phyloP scores from a whole-genome alignment of 352 stramenopile species.

The Phytophthora cajani region DNA sequence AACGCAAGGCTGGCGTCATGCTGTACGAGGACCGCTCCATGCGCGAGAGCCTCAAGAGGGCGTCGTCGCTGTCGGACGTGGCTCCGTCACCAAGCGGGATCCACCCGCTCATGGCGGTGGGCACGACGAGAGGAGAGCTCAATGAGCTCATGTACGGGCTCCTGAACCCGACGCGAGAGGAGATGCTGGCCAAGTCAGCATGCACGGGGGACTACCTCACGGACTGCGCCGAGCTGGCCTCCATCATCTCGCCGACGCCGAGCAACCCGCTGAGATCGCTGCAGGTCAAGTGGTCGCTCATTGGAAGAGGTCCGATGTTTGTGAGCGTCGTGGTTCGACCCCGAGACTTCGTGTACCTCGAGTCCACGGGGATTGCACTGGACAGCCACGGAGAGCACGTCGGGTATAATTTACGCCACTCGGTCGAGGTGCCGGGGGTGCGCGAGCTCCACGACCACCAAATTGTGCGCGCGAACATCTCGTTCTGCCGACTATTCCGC shows the following conservation, averaged over 20 bases:
- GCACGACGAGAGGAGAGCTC: conserved; percentile 45
- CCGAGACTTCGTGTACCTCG: conserved; percentile 55
- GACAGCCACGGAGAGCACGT: conserved; percentile 48
- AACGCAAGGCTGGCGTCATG: conserved; percentile 39
- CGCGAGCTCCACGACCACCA: conserved; percentile 43
- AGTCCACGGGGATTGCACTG: conserved; percentile 49
- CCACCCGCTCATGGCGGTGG: conserved; percentile 40
- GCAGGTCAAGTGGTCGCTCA: conserved; percentile 52
- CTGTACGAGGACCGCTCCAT: conserved; percentile 42
- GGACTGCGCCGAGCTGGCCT: conserved; percentile 39
- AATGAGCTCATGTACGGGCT: conserved; percentile 50
- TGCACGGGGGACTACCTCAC: conserved; percentile 43
- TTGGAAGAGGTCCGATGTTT: conserved; percentile 33
- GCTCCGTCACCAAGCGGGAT: conserved; percentile 19
- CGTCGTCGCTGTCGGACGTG: conserved; percentile 8
- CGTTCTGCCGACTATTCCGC: conserved; percentile 44
- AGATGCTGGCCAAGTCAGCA: conserved; percentile 42
- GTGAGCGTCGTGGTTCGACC: conserved; percentile 39
- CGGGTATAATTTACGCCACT: conserved; percentile 48
- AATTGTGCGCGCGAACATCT: conserved; percentile 51
- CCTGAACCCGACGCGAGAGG: conserved; percentile 35
- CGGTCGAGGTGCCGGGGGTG: conserved; percentile 40
- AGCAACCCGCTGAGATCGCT: conserved; percentile 35
- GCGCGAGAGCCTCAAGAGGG: conserved; percentile 17
- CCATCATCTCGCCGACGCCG: conserved; percentile 39